A percentile compares a stretch with the other conserved stretches of the same genome.
phyloP scores from a whole-genome alignment of 75 land plant species.

The Larix kaempferi region DNA sequence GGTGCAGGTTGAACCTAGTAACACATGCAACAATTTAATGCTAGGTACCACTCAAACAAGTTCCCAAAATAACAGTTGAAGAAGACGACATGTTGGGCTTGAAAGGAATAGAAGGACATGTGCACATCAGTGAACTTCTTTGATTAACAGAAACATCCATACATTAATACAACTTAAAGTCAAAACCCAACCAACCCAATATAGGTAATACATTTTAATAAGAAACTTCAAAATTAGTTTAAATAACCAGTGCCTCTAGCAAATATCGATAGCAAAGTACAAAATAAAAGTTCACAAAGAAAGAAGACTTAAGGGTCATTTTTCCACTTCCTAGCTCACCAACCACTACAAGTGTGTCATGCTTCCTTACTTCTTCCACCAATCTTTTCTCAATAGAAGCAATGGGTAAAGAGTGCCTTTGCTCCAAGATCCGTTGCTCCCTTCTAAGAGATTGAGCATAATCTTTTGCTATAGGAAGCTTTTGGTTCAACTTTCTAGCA shows the following conservation, averaged over 20 bases:
- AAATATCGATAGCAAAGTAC: neutral
- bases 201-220: neutral
- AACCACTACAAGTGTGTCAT: constrained; percentile 71
- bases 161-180: too few relatives aligned
- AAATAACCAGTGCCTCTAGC: neutral
- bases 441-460: neutral
- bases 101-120: neutral
- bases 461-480: neutral
- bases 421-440: constrained; percentile 49
- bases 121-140: neutral
- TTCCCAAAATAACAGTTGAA: too few relatives aligned
- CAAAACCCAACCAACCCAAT: too few relatives aligned
- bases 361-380: constrained; percentile 64
- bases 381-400: constrained; percentile 65
- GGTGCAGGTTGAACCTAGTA: too few relatives aligned
- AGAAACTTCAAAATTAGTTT: neutral
- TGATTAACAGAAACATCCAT: too few relatives aligned
- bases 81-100: too few relatives aligned
- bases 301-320: constrained; percentile 74
- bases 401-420: constrained; percentile 71
- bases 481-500: neutral
- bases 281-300: neutral
- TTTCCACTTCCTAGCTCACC: constrained; percentile 98
- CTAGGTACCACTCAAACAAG: too few relatives aligned
- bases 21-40: too few relatives aligned